These are phyloP conservation scores for Dictyostelium capitatum DNA, from an alignment of 78 protist species.

Conservation along the genomic window DNA sequence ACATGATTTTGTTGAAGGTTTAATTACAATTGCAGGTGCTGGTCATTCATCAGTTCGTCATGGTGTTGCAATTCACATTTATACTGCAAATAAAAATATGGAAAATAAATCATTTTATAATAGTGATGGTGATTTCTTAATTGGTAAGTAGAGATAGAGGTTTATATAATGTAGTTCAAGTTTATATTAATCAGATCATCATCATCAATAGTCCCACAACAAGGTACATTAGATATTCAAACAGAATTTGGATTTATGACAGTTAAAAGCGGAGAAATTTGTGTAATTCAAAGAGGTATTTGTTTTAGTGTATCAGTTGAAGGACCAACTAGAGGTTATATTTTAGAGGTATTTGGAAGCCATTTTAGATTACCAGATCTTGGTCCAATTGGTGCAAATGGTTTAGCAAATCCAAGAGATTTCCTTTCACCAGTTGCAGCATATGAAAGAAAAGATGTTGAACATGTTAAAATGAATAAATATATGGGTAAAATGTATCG, in stretches of 20 bases:
- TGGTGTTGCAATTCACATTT: constrained; percentile 94
- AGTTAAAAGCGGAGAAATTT: constrained; percentile 92
- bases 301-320: constrained; percentile 86
- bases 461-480: constrained; percentile 80
- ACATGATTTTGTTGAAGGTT: constrained; percentile 89
- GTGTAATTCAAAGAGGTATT: constrained; percentile 96
- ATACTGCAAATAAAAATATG: constrained; percentile 90
- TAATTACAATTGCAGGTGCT: constrained; percentile 88
- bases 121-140: constrained; percentile 96
- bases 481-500: constrained; percentile 87
- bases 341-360: constrained; percentile 90
- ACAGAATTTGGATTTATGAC: constrained; percentile 94
- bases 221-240: constrained; percentile 87
- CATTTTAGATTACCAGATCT: constrained; percentile 95
- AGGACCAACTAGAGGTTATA: constrained; percentile 92
- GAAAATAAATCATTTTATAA: constrained; percentile 73
- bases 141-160: constrained; percentile 32
- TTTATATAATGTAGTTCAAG: not conserved
- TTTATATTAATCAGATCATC: not conserved
- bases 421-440: constrained; percentile 93
- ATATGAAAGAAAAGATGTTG: constrained; percentile 80
- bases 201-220: constrained; percentile 72
- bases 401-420: constrained; percentile 97
- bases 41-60: constrained; percentile 83
- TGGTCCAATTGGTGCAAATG: constrained; percentile 99